Evolutionary conservation across 768 basidiomycete genomes (phyloP).

Genomic region (Phaeotremella fagi): DNA sequence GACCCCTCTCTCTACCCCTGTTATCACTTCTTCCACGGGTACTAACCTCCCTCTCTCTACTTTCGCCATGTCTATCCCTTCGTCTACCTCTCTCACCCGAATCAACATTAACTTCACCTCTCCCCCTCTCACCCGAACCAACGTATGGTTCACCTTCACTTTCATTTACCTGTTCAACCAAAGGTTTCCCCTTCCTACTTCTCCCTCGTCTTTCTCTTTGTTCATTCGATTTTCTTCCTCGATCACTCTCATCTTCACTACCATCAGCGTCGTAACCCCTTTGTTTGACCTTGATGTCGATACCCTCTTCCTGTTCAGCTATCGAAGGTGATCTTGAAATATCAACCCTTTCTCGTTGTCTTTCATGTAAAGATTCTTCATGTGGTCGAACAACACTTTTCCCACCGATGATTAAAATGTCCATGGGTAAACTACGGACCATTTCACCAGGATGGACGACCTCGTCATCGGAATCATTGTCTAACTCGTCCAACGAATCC

Average conservation of each 20-base stretch:
- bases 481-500: background rate
- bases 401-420: slow-evolving; percentile 20
- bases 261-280: background rate
- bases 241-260: background rate
- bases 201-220: background rate
- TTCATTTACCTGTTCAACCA: too few species aligned
- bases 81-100: background rate
- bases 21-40: background rate
- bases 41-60: background rate
- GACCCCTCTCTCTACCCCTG: background rate
- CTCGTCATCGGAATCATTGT: background rate
- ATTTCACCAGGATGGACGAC: slow-evolving; percentile 22
- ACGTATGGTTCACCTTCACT: background rate
- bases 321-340: background rate
- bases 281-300: background rate
- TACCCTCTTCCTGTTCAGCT: background rate
- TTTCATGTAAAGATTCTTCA: background rate
- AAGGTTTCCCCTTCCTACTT: background rate
- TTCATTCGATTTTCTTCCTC: background rate
- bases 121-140: background rate
- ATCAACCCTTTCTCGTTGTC: background rate
- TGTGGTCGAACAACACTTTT: background rate
- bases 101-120: background rate
- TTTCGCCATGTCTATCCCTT: background rate
- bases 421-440: slow-evolving; percentile 38